phyloP scores from a whole-genome alignment of 441 rosid genomes.

The Populus hybrid region DNA sequence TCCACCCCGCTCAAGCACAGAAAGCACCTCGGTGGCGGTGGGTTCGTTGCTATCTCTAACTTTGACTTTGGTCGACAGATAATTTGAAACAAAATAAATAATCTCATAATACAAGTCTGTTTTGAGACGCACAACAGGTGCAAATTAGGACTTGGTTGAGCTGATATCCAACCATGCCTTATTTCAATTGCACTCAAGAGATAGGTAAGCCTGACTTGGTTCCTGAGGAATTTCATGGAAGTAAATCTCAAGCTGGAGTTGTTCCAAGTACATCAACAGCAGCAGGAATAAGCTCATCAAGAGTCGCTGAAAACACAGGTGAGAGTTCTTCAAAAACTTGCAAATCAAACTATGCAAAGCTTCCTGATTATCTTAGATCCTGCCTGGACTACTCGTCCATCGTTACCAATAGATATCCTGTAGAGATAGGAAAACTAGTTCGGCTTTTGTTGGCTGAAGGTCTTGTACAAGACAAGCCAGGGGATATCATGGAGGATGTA shows the following conservation, averaged over 20 bases:
- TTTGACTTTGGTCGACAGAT: background rate
- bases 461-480: constrained; percentile 9
- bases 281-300: background rate
- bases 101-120: background rate
- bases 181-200: background rate
- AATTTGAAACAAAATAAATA: background rate
- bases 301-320: background rate
- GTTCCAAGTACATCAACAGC: background rate
- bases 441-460: constrained; percentile 16
- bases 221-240: background rate
- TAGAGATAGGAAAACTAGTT: constrained; percentile 2
- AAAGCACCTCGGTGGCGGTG: background rate
- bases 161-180: constrained; percentile 9
- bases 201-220: background rate
- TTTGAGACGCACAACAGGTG: background rate
- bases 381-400: constrained; percentile 14
- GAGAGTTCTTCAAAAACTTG: background rate
- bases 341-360: constrained; percentile 3
- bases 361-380: constrained; percentile 7
- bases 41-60: background rate
- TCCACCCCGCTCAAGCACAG: background rate
- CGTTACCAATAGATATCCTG: background rate
- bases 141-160: background rate
- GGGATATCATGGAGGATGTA: constrained; percentile 11
- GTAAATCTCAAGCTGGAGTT: constrained; percentile 2